Percentiles rank a stretch among this genome's conserved stretches.
These are phyloP conservation scores for Cenchrus purpureus DNA, from an alignment of 176 grass and related monocot genomes.

Conservation along the genomic window DNA sequence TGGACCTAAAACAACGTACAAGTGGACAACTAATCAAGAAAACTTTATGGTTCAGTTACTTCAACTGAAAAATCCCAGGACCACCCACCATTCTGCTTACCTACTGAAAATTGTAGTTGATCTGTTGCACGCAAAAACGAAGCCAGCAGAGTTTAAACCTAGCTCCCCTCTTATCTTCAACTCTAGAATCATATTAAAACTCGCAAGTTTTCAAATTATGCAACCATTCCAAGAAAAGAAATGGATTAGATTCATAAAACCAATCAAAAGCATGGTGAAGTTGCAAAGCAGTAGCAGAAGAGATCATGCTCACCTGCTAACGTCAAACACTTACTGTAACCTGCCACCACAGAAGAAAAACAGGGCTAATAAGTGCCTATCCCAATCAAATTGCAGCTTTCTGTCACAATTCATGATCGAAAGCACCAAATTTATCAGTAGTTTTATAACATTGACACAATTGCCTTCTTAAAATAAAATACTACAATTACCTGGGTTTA, in stretches of 20 bases:
- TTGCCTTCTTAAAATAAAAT: slow-evolving; percentile 7
- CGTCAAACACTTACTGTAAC: slow-evolving; percentile 19
- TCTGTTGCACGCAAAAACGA: slow-evolving; percentile 29
- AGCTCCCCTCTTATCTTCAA: slow-evolving; percentile 43
- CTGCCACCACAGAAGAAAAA: slow-evolving; percentile 38
- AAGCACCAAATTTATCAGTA: not conserved
- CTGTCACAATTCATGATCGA: slow-evolving; percentile 10
- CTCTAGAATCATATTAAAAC: slow-evolving; percentile 60
- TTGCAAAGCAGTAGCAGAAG: slow-evolving; percentile 5
- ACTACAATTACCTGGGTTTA: slow-evolving; percentile 29
- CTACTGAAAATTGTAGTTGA: slow-evolving; percentile 27
- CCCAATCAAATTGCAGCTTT: slow-evolving; percentile 31
- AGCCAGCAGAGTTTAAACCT: slow-evolving; percentile 33
- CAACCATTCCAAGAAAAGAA: slow-evolving; percentile 44
- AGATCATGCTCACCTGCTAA: slow-evolving; percentile 43
- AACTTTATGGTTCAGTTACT: not conserved
- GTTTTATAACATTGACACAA: slow-evolving; percentile 16
- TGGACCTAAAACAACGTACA: slow-evolving; percentile 18
- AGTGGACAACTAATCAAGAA: not conserved
- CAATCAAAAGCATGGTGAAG: slow-evolving; percentile 15
- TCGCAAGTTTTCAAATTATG: slow-evolving; percentile 56
- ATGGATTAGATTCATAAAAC: slow-evolving; percentile 39
- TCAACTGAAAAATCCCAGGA: slow-evolving; percentile 7
- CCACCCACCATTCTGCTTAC: slow-evolving; percentile 20
- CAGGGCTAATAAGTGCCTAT: slow-evolving; percentile 12